A percentile compares a stretch with the other conserved stretches of the same genome.
phyloP scores from a whole-genome alignment of 2,329 filamentous ascomycete genomes.

The Ophiostoma himal-ulmi region DNA sequence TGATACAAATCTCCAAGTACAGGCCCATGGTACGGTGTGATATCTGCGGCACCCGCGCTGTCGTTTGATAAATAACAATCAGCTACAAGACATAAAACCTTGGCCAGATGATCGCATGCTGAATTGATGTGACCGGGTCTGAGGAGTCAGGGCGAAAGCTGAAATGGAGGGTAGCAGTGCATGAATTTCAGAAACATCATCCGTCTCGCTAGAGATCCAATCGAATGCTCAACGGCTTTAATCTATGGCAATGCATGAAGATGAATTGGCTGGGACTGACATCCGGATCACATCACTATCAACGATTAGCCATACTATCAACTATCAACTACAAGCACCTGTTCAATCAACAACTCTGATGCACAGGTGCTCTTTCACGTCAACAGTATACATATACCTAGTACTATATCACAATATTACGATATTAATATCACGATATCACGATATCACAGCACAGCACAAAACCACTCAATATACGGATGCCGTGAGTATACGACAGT shows the following conservation, averaged over 20 bases:
- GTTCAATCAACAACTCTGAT: too few relatives aligned
- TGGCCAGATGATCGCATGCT: background rate
- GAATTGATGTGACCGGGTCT: background rate
- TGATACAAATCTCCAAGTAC: background rate
- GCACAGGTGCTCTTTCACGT: too few relatives aligned
- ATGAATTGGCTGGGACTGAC: background rate
- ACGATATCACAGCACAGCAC: background rate
- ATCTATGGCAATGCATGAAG: background rate
- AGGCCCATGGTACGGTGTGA: background rate
- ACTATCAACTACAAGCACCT: too few relatives aligned
- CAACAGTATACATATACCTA: background rate
- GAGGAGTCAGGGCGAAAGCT: background rate
- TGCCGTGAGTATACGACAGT: background rate
- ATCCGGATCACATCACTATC: background rate
- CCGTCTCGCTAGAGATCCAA: background rate
- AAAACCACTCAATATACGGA: background rate
- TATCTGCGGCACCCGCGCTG: background rate
- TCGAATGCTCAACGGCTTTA: background rate
- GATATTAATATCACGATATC: too few relatives aligned
- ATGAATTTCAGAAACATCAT: conserved; percentile 13
- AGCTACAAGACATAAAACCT: background rate
- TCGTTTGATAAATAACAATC: background rate
- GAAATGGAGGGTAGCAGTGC: conserved; percentile 19
- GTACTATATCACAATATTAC: too few relatives aligned
- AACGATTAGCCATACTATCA: background rate